Evolutionary conservation across 2,329 filamentous ascomycete genomes (phyloP), one percentile per base, ranked within the genome.

Genomic region (Ophiocordyceps robertsii): DNA sequence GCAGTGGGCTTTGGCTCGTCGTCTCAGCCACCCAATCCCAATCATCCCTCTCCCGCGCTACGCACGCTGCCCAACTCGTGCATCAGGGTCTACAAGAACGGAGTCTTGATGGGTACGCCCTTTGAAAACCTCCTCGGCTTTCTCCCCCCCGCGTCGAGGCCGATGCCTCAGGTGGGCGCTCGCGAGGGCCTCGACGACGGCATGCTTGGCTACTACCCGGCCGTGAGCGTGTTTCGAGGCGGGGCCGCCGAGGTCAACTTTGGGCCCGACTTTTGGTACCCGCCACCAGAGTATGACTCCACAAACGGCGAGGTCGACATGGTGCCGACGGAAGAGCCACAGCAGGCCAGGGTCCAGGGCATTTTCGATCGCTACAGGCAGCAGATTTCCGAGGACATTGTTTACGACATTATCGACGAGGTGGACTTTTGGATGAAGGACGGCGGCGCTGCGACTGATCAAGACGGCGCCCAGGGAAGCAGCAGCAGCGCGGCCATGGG

Each of bases 171-270:
- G 49, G 73, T 82, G 36, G 86, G 84, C 12, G 87, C 85, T 16
- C 72, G 92, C 40, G 84, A 92, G 47, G 87, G 87, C 27, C 78
- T 94, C 47, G 92, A 98, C 56, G 92, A 98, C 56, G 92, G 90
- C 31, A 84, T 92, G 72, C 75, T 95, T 2, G 93, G 92, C 11
- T 98, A 98, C 64, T 95, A 94, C 56, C 92, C 92, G 2, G 86
- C 89, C 19, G 79, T 98, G 17, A 92, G 88, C 52, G 84, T 92
- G 19, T 96, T 95, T 64, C 80, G 84, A 37, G 90, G 89, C 41
- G 92, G 90, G 21, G 84, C 89, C 2, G 89, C 84, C 14, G 85
- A 96, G 60, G 82, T 90, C 53, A 95, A 95, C 61, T 95, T 98
- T 57, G 90, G 92, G 1, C 88, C 87, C 0, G 73, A 92, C 29